A percentile compares a stretch with the other conserved stretches of the same genome.
Conservation (phyloP, 1,284 basidiomycete genomes). For the Heliocybe sulcata region DNA sequence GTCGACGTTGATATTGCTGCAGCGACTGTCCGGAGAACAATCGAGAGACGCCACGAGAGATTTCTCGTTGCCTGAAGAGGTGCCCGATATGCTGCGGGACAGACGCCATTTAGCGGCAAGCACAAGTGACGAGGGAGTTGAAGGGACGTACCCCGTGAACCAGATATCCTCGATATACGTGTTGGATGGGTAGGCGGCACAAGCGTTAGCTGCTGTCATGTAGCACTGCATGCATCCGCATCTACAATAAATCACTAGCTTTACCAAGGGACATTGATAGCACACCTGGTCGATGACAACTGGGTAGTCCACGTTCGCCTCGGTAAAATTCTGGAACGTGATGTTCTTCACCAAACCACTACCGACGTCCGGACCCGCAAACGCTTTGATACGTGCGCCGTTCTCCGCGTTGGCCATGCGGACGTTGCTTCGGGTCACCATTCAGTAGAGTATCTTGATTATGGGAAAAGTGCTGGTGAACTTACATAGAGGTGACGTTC, state of each 20-base stretch:
- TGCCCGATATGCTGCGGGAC: slow-evolving; percentile 43
- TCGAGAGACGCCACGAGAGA: slow-evolving; percentile 45
- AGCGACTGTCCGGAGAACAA: slow-evolving; percentile 45
- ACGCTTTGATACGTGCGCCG: slow-evolving; percentile 46
- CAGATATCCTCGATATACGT: slow-evolving; percentile 41
- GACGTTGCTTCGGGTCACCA: too few species aligned
- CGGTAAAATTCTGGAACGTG: slow-evolving; percentile 30
- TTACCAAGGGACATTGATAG: neutral
- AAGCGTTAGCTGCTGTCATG: slow-evolving; percentile 19
- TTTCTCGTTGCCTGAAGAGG: slow-evolving; percentile 37
- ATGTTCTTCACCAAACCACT: slow-evolving; percentile 30
- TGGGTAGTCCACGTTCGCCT: slow-evolving; percentile 35
- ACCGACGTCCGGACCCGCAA: slow-evolving; percentile 24
- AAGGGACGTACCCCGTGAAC: slow-evolving; percentile 34
- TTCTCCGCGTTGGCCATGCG: slow-evolving; percentile 41
- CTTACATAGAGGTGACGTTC: slow-evolving; percentile 31
- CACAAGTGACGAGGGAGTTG: neutral
- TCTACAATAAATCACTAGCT: neutral
- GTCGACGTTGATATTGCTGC: slow-evolving; percentile 43
- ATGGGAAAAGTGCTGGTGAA: neutral
- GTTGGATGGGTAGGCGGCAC: slow-evolving; percentile 25
- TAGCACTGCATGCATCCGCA: slow-evolving; percentile 25
- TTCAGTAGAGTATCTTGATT: too few species aligned
- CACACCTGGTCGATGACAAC: slow-evolving; percentile 30
- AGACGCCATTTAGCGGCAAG: neutral